Conservation (phyloP, 2,329 filamentous ascomycete genomes). For the Davidsoniella neocaledoniae region DNA sequence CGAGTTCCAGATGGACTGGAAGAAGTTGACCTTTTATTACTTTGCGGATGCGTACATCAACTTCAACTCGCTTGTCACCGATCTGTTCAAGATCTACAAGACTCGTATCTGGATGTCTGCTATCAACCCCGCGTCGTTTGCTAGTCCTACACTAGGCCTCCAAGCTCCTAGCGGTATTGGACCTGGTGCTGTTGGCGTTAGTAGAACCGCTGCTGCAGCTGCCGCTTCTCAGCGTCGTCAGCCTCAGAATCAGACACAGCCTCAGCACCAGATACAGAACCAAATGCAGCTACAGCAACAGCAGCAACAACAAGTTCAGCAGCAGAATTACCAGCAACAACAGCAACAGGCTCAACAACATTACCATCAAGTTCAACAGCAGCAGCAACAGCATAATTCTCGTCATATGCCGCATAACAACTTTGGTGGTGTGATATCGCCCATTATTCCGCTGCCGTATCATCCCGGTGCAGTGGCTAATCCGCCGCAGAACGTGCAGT, state of each 20-base stretch:
- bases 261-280: conserved; percentile 4
- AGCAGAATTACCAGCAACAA: conserved; percentile 15
- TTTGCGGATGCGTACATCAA: conserved; percentile 98
- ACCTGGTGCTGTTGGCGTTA: conserved; percentile 45
- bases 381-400: neutral
- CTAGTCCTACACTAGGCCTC: conserved; percentile 56
- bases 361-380: neutral
- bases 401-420: conserved; percentile 14
- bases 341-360: conserved; percentile 5
- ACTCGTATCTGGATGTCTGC: conserved; percentile 99
- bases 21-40: conserved; percentile 98
- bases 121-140: conserved; percentile 93
- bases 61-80: conserved; percentile 93
- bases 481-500: conserved; percentile 10
- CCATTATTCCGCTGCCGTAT: conserved; percentile 14
- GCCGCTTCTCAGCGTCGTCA: conserved; percentile 32
- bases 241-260: conserved; percentile 21
- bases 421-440: conserved; percentile 19
- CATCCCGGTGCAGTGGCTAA: conserved; percentile 12
- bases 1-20: conserved; percentile 99
- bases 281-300: conserved; percentile 29
- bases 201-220: conserved; percentile 25
- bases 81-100: conserved; percentile 98
- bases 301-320: conserved; percentile 20
- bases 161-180: conserved; percentile 52